phyloP scores from a whole-genome alignment of 106 monocot genomes.

The Agapanthus africanus region DNA sequence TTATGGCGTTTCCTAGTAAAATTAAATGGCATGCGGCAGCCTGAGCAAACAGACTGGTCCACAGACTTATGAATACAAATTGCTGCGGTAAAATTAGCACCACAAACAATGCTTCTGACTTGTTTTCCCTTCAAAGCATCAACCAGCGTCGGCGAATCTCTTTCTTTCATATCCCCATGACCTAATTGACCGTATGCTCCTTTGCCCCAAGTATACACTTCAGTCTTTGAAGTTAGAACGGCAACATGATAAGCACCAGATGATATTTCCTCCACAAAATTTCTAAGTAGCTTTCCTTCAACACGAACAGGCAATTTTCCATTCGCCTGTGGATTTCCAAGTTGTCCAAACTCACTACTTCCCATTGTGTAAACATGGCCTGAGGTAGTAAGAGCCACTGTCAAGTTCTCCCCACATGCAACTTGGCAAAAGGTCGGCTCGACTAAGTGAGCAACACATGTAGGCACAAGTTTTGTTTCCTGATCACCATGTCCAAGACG shows the following conservation, averaged over 20 bases:
- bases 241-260: conserved; percentile 66
- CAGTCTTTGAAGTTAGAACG: conserved; percentile 60
- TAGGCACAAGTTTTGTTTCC: conserved; percentile 18
- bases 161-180: conserved; percentile 64
- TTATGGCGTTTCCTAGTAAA: conserved; percentile 81
- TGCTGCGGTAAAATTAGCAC: conserved; percentile 66
- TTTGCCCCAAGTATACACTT: conserved; percentile 73
- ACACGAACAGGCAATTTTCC: no score
- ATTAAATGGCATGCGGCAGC: conserved; percentile 72
- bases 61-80: conserved; percentile 78
- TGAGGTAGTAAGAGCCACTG: conserved; percentile 28
- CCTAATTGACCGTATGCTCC: conserved; percentile 76
- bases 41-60: conserved; percentile 72
- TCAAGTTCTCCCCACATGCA: conserved; percentile 30
- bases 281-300: conserved; percentile 20
- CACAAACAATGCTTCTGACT: conserved; percentile 78
- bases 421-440: conserved; percentile 28
- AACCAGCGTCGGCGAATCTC: conserved; percentile 50
- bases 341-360: conserved; percentile 29
- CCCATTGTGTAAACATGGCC: conserved; percentile 35
- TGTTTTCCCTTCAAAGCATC: conserved; percentile 70
- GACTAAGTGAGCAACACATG: conserved; percentile 25
- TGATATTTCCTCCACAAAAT: conserved; percentile 66
- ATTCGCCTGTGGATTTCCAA: conserved; percentile 25
- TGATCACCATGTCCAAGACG: conserved; percentile 38